phyloP scores from a whole-genome alignment of 768 basidiomycete species.

The Podaxis mareebaensis region DNA sequence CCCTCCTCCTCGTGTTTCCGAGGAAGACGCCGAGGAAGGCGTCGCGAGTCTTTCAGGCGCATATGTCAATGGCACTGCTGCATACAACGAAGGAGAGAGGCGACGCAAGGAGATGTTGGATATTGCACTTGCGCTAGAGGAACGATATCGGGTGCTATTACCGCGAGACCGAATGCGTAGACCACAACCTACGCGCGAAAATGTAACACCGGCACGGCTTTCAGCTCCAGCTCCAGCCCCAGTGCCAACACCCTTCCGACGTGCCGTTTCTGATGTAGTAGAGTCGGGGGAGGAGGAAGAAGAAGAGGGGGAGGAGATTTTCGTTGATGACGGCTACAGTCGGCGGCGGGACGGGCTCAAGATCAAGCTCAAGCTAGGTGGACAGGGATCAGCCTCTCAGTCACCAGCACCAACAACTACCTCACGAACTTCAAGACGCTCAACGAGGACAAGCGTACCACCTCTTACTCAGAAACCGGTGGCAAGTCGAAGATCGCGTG shows the following conservation, averaged over 20 bases:
- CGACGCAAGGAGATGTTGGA: conserved; percentile 75
- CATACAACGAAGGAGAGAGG: conserved; percentile 67
- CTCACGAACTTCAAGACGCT: conserved; percentile 11
- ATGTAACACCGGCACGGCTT: not conserved
- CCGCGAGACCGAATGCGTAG: conserved; percentile 58
- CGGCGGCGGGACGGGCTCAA: conserved; percentile 7
- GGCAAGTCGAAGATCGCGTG: conserved; percentile 1
- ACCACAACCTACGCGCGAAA: conserved; percentile 17
- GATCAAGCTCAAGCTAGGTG: conserved; percentile 7
- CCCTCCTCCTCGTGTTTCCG: conserved; percentile 25
- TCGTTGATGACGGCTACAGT: not conserved
- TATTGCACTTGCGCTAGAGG: conserved; percentile 63
- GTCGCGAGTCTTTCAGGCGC: conserved; percentile 28
- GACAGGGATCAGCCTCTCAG: conserved; percentile 1
- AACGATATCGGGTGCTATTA: conserved; percentile 73
- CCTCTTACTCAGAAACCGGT: not conserved
- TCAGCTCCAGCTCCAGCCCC: not conserved
- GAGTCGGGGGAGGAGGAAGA: conserved; percentile 4
- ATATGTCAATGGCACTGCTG: conserved; percentile 37
- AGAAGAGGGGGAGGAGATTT: conserved; percentile 6
- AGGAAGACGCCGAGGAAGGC: conserved; percentile 27
- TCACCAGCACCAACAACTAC: conserved; percentile 10
- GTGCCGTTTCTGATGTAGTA: not conserved
- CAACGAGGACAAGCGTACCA: not conserved
- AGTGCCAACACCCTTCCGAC: conserved; percentile 39